phyloP scores from a whole-genome alignment of 768 basidiomycete genomes.

The Naganishia antarctica region DNA sequence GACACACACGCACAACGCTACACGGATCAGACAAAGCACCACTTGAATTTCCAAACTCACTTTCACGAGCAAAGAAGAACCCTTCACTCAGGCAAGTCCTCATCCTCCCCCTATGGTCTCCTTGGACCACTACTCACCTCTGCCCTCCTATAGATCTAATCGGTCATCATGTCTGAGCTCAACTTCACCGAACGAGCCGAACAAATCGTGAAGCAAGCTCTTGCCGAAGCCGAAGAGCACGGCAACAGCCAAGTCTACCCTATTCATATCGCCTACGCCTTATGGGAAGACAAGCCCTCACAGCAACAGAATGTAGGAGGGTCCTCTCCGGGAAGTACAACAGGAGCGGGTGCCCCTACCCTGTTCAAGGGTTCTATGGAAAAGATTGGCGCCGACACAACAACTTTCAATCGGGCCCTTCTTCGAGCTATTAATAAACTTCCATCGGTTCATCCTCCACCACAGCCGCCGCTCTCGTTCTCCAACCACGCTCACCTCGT shows the following conservation, averaged over 20 bases:
- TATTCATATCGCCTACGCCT: conserved; percentile 71
- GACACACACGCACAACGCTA: background rate
- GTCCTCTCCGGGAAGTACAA: conserved; percentile 43
- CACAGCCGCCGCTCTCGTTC: conserved; percentile 66
- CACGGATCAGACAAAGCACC: no score
- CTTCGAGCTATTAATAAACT: conserved; percentile 74
- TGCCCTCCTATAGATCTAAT: background rate
- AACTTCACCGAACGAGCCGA: conserved; percentile 84
- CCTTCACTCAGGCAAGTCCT: background rate
- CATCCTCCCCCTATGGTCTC: background rate
- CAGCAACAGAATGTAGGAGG: conserved; percentile 12
- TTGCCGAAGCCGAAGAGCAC: conserved; percentile 79
- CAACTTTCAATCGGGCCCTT: conserved; percentile 65
- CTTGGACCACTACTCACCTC: background rate
- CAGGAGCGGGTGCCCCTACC: conserved; percentile 52
- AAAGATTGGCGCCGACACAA: conserved; percentile 78
- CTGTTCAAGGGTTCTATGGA: conserved; percentile 73
- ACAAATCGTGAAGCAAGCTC: conserved; percentile 63
- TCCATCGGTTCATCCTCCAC: conserved; percentile 77
- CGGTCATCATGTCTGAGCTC: conserved; percentile 49
- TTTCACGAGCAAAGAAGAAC: no score
- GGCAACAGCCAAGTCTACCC: conserved; percentile 60
- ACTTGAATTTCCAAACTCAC: no score
- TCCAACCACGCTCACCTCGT: conserved; percentile 60
- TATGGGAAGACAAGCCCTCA: conserved; percentile 62